Conservation (phyloP, 108 stramenopile species). For the Skeletonema menzelii region DNA sequence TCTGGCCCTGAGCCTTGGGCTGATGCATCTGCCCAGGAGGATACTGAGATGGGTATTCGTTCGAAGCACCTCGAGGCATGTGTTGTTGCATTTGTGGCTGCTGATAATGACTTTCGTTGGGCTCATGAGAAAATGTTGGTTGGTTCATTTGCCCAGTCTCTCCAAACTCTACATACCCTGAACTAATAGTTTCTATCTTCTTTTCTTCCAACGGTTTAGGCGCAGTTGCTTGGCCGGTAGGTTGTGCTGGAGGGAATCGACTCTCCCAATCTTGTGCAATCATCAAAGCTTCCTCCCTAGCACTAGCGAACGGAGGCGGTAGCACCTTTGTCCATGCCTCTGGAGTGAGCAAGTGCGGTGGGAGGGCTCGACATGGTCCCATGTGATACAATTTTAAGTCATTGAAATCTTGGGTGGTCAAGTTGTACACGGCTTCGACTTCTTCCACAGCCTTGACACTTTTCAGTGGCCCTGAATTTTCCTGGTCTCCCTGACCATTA, state of each 20-base stretch:
- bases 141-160: constrained; percentile 9
- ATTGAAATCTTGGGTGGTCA: constrained; percentile 83
- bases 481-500: constrained; percentile 15
- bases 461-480: constrained; percentile 52
- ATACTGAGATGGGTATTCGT: not conserved
- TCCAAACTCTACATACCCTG: constrained; percentile 46
- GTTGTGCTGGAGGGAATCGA: constrained; percentile 15
- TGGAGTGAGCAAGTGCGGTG: constrained; percentile 79
- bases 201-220: constrained; percentile 7
- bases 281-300: constrained; percentile 65
- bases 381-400: constrained; percentile 86
- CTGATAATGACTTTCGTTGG: not conserved
- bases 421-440: constrained; percentile 83
- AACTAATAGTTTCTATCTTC: constrained; percentile 17
- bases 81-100: constrained; percentile 13
- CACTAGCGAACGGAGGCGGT: constrained; percentile 77
- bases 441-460: constrained; percentile 71
- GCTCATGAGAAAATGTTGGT: not conserved
- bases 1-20: constrained; percentile 12
- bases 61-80: not conserved
- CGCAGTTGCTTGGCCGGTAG: constrained; percentile 1
- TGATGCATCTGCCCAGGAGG: constrained; percentile 13
- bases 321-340: constrained; percentile 83
- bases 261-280: constrained; percentile 63
- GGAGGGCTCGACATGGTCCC: constrained; percentile 84